Percentiles rank a stretch among this genome's conserved stretches.
Conservation (phyloP, 2,329 filamentous ascomycete species). For the Periconia digitata region DNA sequence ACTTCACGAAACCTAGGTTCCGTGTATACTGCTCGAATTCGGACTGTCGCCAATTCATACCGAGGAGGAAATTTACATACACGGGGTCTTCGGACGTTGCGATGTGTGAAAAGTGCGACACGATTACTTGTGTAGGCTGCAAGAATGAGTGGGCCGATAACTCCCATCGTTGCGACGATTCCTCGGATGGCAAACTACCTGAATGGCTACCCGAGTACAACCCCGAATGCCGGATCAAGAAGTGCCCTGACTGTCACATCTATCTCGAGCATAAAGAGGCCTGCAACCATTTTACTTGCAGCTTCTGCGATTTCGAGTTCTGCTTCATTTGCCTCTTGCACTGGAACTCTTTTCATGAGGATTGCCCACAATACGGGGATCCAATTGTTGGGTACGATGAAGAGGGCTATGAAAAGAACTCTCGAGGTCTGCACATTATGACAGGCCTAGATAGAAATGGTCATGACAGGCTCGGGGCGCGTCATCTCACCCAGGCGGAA, state of each 20-base stretch:
- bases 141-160: neutral
- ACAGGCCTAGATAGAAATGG: neutral
- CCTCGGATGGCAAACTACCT: neutral
- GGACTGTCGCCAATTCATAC: neutral
- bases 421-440: neutral
- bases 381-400: constrained; percentile 1
- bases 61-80: neutral
- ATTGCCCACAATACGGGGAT: neutral
- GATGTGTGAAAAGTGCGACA: neutral
- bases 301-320: neutral
- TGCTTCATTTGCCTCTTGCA: constrained; percentile 1
- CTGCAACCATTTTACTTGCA: constrained; percentile 3
- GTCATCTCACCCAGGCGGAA: neutral
- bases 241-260: neutral
- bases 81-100: neutral
- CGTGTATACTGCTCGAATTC: neutral
- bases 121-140: neutral
- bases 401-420: neutral
- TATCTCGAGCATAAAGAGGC: neutral
- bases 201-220: neutral
- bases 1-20: neutral
- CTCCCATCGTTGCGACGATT: neutral
- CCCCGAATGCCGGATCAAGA: constrained; percentile 1
- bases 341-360: neutral
- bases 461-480: neutral